phyloP scores from a whole-genome alignment of 257 asterid genomes.

The Solanum pimpinellifolium region DNA sequence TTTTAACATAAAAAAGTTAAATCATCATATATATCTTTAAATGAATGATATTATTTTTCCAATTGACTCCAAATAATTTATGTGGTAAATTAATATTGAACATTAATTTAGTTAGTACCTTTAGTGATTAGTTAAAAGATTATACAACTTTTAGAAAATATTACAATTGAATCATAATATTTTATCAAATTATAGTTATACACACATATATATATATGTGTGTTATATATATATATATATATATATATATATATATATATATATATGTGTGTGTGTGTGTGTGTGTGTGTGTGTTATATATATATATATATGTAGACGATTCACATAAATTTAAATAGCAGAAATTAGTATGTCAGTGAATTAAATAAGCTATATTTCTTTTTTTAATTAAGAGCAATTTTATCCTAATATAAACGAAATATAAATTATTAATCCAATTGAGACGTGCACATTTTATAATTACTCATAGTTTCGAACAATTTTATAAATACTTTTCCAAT shows the following conservation, averaged over 20 bases:
- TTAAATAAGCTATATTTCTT: background rate
- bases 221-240: no score
- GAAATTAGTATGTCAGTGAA: background rate
- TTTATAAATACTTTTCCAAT: background rate
- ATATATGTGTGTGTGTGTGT: no score
- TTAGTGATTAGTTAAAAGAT: background rate
- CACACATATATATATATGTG: no score
- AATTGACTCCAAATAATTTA: background rate
- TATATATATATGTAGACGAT: background rate
- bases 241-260: no score
- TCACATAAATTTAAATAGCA: background rate
- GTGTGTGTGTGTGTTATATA: no score
- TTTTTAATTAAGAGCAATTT: background rate
- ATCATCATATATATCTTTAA: background rate
- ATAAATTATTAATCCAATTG: no score
- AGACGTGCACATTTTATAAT: background rate
- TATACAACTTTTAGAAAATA: background rate
- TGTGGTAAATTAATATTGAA: background rate
- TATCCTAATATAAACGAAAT: background rate
- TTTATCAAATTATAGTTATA: no score
- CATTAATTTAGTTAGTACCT: background rate
- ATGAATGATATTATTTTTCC: background rate
- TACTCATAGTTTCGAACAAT: background rate
- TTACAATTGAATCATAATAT: background rate
- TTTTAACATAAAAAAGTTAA: background rate